These are phyloP conservation scores for Aspergillus novoparasiticus DNA, from an alignment of 2,329 filamentous ascomycete genomes.

Conservation along the genomic window DNA sequence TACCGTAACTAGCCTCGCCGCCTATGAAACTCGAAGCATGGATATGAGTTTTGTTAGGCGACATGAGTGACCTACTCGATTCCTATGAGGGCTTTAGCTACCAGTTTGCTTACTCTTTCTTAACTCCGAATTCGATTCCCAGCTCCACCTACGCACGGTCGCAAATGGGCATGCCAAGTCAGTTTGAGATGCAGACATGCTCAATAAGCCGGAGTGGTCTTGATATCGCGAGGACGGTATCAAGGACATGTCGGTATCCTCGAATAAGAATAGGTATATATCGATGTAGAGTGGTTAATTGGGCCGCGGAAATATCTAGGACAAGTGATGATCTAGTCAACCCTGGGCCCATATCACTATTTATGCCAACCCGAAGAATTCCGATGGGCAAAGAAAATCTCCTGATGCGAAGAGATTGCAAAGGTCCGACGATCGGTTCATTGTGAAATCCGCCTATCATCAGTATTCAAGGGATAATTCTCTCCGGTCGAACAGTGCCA, in stretches of 20 bases:
- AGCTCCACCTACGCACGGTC: background rate
- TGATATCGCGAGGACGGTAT: background rate
- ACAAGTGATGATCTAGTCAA: too few species aligned
- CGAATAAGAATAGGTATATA: background rate
- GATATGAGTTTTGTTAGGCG: too few species aligned
- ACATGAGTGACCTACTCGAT: too few species aligned
- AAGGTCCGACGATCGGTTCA: background rate
- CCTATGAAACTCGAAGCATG: too few species aligned
- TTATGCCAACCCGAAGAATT: background rate
- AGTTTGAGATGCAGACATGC: background rate
- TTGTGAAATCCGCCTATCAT: background rate
- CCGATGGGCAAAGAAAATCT: background rate
- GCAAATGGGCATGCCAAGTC: background rate
- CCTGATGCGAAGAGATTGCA: background rate
- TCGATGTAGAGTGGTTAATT: too few species aligned
- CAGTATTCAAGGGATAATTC: background rate
- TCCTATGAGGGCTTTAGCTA: too few species aligned
- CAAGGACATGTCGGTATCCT: background rate
- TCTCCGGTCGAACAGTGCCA: background rate
- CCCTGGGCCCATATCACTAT: background rate
- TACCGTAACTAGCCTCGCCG: too few species aligned
- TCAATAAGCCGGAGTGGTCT: background rate
- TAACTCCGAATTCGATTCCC: background rate
- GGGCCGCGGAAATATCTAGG: too few species aligned
- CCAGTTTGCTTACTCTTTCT: background rate